phyloP scores from a whole-genome alignment of 1,284 basidiomycete genomes.

The Trichosporon coremiiforme region DNA sequence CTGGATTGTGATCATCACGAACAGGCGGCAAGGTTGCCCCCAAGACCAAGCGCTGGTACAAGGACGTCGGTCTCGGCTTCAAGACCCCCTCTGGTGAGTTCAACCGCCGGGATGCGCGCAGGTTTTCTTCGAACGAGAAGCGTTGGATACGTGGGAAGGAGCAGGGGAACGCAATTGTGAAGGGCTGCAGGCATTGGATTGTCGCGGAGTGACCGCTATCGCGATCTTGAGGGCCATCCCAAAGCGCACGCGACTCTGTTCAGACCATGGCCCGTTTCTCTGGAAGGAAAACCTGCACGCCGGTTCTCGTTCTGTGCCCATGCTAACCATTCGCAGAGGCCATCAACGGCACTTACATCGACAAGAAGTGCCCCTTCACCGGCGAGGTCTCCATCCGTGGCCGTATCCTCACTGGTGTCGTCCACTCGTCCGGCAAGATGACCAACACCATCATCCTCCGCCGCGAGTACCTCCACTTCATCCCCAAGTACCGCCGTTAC shows the following conservation, averaged over 20 bases:
- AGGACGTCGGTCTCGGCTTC: constrained; percentile 95
- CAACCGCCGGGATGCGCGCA: background rate
- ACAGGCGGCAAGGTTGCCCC: constrained; percentile 81
- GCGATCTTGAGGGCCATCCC: background rate
- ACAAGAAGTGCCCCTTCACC: constrained; percentile 99
- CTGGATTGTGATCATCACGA: constrained; percentile 23
- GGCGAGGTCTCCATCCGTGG: constrained; percentile 96
- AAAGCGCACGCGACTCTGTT: too few species aligned
- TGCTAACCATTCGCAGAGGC: constrained; percentile 89
- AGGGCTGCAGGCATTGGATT: background rate
- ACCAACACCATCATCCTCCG: constrained; percentile 98
- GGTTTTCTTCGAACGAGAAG: background rate
- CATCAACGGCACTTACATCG: constrained; percentile 95
- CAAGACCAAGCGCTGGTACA: constrained; percentile 98
- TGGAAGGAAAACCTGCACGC: background rate
- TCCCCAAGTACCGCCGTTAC: constrained; percentile 99
- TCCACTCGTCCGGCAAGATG: constrained; percentile 92
- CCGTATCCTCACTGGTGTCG: constrained; percentile 95
- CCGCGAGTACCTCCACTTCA: constrained; percentile 95
- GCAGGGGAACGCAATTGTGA: background rate
- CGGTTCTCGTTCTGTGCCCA: too few species aligned
- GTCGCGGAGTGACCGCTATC: background rate
- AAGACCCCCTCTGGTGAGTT: constrained; percentile 73
- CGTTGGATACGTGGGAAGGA: background rate
- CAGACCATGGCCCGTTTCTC: background rate